phyloP scores from a whole-genome alignment of 1,284 basidiomycete genomes.

The Malassezia pachydermatis region DNA sequence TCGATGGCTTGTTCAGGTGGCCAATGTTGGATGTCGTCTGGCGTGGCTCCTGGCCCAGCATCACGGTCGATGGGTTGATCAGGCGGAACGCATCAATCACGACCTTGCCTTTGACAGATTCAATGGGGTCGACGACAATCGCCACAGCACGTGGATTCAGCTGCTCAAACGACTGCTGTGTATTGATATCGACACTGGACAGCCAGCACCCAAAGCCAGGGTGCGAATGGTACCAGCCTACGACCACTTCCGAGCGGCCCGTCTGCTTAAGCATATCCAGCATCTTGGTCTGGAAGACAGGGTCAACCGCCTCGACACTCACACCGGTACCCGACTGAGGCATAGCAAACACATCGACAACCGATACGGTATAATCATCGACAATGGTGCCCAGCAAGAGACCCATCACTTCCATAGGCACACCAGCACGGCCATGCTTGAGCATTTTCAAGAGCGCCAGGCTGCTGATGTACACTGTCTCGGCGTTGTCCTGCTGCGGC shows the following conservation, averaged over 20 bases:
- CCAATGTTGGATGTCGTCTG: constrained; percentile 98
- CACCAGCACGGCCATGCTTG: constrained; percentile 95
- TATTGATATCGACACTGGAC: constrained; percentile 97
- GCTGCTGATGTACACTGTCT: constrained; percentile 47
- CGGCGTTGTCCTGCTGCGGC: constrained; percentile 50
- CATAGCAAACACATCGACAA: constrained; percentile 99
- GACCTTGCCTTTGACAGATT: constrained; percentile 82
- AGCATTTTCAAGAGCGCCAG: constrained; percentile 66
- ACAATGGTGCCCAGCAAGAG: constrained; percentile 98
- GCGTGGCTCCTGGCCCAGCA: constrained; percentile 77
- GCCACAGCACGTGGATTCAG: constrained; percentile 90
- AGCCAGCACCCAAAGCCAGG: constrained; percentile 99
- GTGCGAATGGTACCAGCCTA: constrained; percentile 99
- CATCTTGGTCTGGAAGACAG: constrained; percentile 98
- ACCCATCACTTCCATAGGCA: constrained; percentile 99
- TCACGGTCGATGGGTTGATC: constrained; percentile 46
- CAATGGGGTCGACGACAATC: constrained; percentile 96
- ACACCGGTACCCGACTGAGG: constrained; percentile 97
- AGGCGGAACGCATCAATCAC: constrained; percentile 95
- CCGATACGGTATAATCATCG: constrained; percentile 76
- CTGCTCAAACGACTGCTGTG: constrained; percentile 95
- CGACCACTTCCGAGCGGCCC: constrained; percentile 92
- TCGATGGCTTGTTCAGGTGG: constrained; percentile 95
- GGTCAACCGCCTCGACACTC: constrained; percentile 96
- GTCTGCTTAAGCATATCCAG: constrained; percentile 99